phyloP scores from a whole-genome alignment of 164 flowering plant genomes.

The Buxus sempervirens region DNA sequence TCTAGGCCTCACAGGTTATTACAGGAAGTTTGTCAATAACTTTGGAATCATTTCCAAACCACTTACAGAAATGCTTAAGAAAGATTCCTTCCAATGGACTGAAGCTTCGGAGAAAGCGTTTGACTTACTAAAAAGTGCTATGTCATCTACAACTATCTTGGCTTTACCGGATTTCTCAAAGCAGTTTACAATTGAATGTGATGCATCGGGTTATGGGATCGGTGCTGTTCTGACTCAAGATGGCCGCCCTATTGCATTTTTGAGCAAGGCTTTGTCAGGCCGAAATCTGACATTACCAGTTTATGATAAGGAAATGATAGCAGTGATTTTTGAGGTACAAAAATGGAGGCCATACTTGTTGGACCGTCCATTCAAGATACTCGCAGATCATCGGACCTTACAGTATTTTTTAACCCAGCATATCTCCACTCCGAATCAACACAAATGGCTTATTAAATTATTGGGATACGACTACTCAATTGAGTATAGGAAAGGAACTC shows the following conservation, averaged over 20 bases:
- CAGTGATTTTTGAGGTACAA: background rate
- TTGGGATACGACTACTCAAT: background rate
- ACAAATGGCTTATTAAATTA: background rate
- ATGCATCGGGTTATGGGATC: background rate
- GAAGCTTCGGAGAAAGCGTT: background rate
- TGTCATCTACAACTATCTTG: background rate
- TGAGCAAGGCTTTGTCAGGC: background rate
- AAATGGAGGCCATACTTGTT: background rate
- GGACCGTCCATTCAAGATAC: background rate
- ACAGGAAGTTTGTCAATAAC: too few relatives aligned
- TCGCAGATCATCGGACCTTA: background rate
- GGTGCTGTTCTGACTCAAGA: background rate
- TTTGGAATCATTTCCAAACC: too few relatives aligned
- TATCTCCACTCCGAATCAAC: background rate
- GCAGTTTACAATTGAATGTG: background rate
- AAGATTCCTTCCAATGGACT: too few relatives aligned
- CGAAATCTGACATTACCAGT: background rate
- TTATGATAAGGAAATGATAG: background rate
- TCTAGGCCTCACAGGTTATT: background rate
- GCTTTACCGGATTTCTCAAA: background rate
- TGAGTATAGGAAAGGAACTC: background rate
- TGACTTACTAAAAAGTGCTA: background rate
- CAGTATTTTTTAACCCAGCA: background rate
- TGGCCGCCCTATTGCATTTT: background rate
- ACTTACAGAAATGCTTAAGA: too few relatives aligned